Percentiles rank a stretch among this genome's conserved stretches.
Conservation (phyloP, 441 rosid genomes). For the Heliophila coronopifolia region DNA sequence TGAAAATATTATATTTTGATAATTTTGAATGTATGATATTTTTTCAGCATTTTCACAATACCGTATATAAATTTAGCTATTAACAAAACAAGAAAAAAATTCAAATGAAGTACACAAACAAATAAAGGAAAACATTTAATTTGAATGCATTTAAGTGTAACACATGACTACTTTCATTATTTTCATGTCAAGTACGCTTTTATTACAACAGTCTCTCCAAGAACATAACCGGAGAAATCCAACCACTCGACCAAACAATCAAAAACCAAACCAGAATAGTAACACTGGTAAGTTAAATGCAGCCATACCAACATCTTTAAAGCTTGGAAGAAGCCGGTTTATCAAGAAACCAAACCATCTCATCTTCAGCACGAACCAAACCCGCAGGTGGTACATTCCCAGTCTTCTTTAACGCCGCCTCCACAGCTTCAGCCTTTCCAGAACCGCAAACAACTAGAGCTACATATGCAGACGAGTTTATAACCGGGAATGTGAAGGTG, state of each 20-base stretch:
- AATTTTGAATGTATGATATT: too few species aligned
- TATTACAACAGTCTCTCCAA: constrained; percentile 20
- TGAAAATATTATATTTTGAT: too few species aligned
- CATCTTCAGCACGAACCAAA: constrained; percentile 58
- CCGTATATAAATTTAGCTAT: too few species aligned
- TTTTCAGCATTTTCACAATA: too few species aligned
- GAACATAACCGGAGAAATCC: constrained; percentile 1
- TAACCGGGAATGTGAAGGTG: constrained; percentile 73
- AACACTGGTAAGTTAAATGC: neutral
- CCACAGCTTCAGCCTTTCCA: constrained; percentile 58
- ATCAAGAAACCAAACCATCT: constrained; percentile 79
- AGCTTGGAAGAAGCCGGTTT: constrained; percentile 71
- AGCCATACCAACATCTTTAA: constrained; percentile 12
- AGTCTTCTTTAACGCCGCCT: constrained; percentile 39
- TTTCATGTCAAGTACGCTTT: neutral
- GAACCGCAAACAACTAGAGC: constrained; percentile 67
- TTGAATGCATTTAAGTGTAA: too few species aligned
- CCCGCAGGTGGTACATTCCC: constrained; percentile 53
- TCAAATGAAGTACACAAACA: neutral
- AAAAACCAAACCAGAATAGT: neutral
- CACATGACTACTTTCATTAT: too few species aligned
- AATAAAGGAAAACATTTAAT: neutral
- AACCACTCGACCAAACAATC: constrained; percentile 14
- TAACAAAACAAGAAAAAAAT: too few species aligned
- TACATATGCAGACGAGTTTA: constrained; percentile 61